Base-by-base conservation (phyloP, 352 stramenopile genomes). In the Pythium guiyangense region DNA sequence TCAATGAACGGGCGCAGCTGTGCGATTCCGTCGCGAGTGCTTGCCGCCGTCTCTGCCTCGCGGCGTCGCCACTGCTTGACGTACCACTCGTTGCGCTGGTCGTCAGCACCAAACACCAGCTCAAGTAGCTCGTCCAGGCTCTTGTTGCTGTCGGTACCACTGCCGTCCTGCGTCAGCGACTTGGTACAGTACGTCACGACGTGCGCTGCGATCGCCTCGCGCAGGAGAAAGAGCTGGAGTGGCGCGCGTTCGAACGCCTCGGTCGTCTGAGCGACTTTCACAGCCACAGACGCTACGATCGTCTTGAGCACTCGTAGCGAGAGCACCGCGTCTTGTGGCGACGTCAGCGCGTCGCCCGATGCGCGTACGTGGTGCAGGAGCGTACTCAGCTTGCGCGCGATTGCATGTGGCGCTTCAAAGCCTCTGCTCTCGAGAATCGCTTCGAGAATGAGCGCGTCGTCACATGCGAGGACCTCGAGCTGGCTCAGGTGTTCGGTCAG, bases 391-490 rank as follows among this genome's bases (percentile, higher is more conserved):
- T 66, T 55, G 11, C 66, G 70, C 1, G 71, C 48, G 0, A 70
- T 18, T 0, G 14, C 15, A 2, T 29, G 39, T 15, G 69, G 39
- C 2, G 55, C 35, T 4, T 51, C 50, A 50, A 80, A 82, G 0
- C 44, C 49, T 45, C 49, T 64, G 37, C 64, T 74, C 3, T 57
- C n/a, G 4, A 84, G 34, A 18, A 79, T 34, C 25, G 64, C 66
- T 34, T 80, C 66, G 2, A 84, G 5, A 17, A 80, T 54, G 31
- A 67, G 73, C 14, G 11, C n/a, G 6, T 52, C 31, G 29, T 77
- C 62, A 40, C 50, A 67, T 39, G 59, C 54, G 20, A 79, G 39
- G 6, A 82, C 6, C 5, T 57, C 17, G 46, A 84, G 70, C 3
- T 45, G 64, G 42, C 70, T 67, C 42, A 80, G 39, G 18, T 55